Percentiles rank a stretch among this genome's conserved stretches.
These are phyloP conservation scores for Purpureocillium takamizusanense DNA, from an alignment of 2,329 filamentous ascomycete species.

Conservation along the genomic window DNA sequence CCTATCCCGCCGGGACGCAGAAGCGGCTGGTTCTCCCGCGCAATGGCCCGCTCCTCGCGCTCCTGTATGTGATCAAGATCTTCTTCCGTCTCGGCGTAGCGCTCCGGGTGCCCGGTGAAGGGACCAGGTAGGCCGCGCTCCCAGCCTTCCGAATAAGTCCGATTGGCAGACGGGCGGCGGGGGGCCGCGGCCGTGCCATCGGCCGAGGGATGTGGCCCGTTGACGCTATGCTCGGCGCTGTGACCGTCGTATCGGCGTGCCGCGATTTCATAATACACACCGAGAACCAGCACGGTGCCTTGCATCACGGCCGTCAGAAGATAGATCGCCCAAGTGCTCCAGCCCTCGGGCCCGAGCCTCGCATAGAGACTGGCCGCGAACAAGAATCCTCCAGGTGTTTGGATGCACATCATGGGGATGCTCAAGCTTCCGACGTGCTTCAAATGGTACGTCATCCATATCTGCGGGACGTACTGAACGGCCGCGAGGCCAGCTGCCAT, in stretches of 20 bases:
- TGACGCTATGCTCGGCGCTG: constrained; percentile 12
- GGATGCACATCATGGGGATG: constrained; percentile 97
- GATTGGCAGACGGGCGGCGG: constrained; percentile 26
- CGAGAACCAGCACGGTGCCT: constrained; percentile 71
- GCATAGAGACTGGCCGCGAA: constrained; percentile 79
- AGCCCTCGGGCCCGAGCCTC: constrained; percentile 71
- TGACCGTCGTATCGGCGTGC: constrained; percentile 22
- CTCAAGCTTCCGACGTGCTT: constrained; percentile 85
- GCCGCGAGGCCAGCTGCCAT: constrained; percentile 69
- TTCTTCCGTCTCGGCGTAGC: constrained; percentile 41
- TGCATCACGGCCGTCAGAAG: constrained; percentile 81
- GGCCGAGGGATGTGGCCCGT: constrained; percentile 17
- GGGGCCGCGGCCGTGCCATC: constrained; percentile 14
- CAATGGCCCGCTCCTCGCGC: constrained; percentile 41
- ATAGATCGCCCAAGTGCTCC: constrained; percentile 94
- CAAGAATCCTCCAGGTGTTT: constrained; percentile 85
- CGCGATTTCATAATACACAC: constrained; percentile 62
- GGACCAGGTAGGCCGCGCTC: constrained; percentile 41
- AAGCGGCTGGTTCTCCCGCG: constrained; percentile 40
- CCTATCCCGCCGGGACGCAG: constrained; percentile 41
- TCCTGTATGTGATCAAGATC: constrained; percentile 41
- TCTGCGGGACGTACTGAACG: constrained; percentile 91
- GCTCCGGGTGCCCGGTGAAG: constrained; percentile 42
- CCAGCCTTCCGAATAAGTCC: constrained; percentile 40
- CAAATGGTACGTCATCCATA: constrained; percentile 79